These are phyloP conservation scores for Schwanniomyces yamadae DNA, from an alignment of 805 yeast species.

Conservation along the genomic window DNA sequence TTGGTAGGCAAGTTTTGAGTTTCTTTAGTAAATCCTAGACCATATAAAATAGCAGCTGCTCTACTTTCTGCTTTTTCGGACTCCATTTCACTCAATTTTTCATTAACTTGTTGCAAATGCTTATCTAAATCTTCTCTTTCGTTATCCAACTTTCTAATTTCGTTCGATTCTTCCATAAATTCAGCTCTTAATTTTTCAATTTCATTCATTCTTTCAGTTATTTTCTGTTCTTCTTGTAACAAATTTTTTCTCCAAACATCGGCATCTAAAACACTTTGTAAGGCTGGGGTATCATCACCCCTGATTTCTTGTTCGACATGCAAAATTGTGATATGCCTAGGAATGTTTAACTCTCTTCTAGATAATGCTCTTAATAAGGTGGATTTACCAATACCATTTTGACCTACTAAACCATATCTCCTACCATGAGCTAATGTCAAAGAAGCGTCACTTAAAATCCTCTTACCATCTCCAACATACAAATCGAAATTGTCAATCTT, in stretches of 20 bases:
- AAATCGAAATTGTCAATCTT: conserved; percentile 90
- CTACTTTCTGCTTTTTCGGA: conserved; percentile 96
- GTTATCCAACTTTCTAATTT: conserved; percentile 76
- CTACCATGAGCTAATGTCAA: conserved; percentile 87
- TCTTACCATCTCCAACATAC: conserved; percentile 92
- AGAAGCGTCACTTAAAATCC: conserved; percentile 86
- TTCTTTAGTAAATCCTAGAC: conserved; percentile 90
- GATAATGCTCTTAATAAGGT: conserved; percentile 88
- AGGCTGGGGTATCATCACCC: conserved; percentile 89
- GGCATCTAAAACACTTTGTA: conserved; percentile 96
- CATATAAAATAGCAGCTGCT: conserved; percentile 90
- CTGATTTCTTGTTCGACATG: conserved; percentile 97
- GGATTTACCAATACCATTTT: conserved; percentile 99
- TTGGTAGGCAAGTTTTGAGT: conserved; percentile 83
- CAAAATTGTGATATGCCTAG: conserved; percentile 90
- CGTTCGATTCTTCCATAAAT: conserved; percentile 74
- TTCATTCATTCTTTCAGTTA: conserved; percentile 71
- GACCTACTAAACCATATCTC: conserved; percentile 97
- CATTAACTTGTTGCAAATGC: conserved; percentile 75
- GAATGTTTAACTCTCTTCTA: conserved; percentile 89
- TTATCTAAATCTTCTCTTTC: conserved; percentile 85
- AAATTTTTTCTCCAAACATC: conserved; percentile 98
- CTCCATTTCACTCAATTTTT: conserved; percentile 88
- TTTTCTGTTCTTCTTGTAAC: conserved; percentile 69
- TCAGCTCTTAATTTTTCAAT: conserved; percentile 67